phyloP scores from a whole-genome alignment of 2,329 filamentous ascomycete genomes.

The Claviceps spartinae region DNA sequence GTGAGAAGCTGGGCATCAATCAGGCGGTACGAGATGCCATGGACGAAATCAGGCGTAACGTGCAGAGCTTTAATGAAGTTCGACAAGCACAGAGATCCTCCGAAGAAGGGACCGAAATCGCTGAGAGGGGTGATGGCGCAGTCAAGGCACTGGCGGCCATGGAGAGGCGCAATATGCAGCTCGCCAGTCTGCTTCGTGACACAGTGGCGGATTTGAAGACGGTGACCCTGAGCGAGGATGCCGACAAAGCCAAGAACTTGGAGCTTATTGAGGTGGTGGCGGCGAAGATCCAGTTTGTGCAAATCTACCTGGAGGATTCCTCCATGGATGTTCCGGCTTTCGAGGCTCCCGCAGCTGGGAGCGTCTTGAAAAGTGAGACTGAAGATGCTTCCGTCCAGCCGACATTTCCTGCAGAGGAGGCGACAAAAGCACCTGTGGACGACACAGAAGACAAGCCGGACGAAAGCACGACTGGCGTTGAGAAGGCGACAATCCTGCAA shows the following conservation, averaged over 20 bases:
- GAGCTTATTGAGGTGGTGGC: constrained; percentile 44
- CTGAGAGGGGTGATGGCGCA: constrained; percentile 22
- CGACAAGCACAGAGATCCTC: constrained; percentile 28
- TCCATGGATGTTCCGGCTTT: constrained; percentile 32
- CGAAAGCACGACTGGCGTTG: background rate
- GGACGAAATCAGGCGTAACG: constrained; percentile 64
- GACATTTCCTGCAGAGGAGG: background rate
- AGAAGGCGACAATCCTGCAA: background rate
- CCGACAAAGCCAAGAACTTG: constrained; percentile 34
- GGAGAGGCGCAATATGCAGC: constrained; percentile 50
- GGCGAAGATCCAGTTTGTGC: constrained; percentile 53
- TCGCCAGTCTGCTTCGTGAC: constrained; percentile 55
- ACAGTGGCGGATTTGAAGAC: constrained; percentile 50
- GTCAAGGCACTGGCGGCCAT: constrained; percentile 32
- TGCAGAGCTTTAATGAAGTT: constrained; percentile 51
- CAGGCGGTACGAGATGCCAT: constrained; percentile 70
- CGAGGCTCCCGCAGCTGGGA: background rate
- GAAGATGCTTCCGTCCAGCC: background rate
- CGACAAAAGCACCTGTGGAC: background rate
- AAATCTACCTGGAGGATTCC: constrained; percentile 45
- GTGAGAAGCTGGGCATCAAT: constrained; percentile 68
- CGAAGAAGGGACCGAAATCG: constrained; percentile 11
- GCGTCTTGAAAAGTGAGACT: too few relatives aligned
- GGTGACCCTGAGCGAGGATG: constrained; percentile 36
- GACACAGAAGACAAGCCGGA: background rate